These are phyloP conservation scores for Dothistroma pini DNA, from an alignment of 2,329 filamentous ascomycete genomes.

Conservation along the genomic window DNA sequence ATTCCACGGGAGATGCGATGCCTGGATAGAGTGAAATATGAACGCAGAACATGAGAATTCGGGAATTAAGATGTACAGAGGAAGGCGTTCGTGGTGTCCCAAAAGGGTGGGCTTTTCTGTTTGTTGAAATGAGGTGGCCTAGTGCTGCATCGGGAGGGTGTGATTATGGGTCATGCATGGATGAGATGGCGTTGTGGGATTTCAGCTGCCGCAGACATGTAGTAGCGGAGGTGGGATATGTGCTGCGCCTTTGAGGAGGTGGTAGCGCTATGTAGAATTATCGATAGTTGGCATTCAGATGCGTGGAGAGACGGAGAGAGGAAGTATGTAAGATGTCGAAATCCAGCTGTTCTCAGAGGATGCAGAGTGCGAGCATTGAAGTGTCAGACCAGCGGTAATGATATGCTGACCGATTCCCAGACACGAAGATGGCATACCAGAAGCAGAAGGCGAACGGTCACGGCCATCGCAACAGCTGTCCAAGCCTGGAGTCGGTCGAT, in stretches of 20 bases:
- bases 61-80: constrained; percentile 4
- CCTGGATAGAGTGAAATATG: neutral
- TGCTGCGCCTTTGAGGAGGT: neutral
- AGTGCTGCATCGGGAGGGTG: neutral
- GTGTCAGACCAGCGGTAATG: too few relatives aligned
- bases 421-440: too few relatives aligned
- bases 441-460: too few relatives aligned
- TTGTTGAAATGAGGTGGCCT: neutral
- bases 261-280: neutral
- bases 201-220: neutral
- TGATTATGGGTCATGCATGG: constrained; percentile 4
- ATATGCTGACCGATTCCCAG: too few relatives aligned
- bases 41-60: neutral
- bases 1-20: neutral
- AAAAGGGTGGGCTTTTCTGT: neutral
- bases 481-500: too few relatives aligned
- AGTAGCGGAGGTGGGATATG: neutral
- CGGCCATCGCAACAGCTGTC: too few relatives aligned
- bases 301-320: neutral
- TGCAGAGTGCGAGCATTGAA: too few relatives aligned
- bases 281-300: neutral
- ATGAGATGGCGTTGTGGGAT: neutral
- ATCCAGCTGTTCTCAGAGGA: too few relatives aligned
- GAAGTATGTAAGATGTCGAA: too few relatives aligned
- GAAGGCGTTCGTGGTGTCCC: constrained; percentile 5